A percentile compares a stretch with the other conserved stretches of the same genome.
Conservation (phyloP, 345 rosid genomes). For the Acer yangbiense region DNA sequence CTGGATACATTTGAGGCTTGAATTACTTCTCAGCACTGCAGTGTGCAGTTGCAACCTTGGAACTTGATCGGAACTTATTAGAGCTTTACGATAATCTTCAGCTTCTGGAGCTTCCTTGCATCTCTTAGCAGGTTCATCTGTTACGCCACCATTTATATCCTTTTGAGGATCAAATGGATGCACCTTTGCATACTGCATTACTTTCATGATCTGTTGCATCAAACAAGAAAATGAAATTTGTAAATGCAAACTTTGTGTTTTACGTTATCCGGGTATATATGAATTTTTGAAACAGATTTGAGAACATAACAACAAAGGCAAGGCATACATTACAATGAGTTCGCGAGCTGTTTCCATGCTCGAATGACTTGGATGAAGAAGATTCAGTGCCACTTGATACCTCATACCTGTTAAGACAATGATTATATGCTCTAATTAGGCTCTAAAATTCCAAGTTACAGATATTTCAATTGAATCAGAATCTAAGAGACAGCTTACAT, state of each 20-base stretch:
- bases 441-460: background rate
- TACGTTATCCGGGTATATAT: background rate
- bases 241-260: background rate
- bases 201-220: constrained; percentile 14
- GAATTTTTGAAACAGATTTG: background rate
- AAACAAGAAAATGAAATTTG: constrained; percentile 2
- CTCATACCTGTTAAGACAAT: constrained; percentile 36
- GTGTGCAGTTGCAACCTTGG: constrained; percentile 19
- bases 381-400: constrained; percentile 23
- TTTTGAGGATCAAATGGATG: constrained; percentile 42
- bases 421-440: background rate
- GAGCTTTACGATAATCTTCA: constrained; percentile 16
- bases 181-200: constrained; percentile 49
- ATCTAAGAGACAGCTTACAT: constrained; percentile 22
- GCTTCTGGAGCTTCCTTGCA: constrained; percentile 21
- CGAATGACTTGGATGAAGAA: constrained; percentile 22
- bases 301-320: background rate
- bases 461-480: background rate
- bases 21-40: constrained; percentile 26
- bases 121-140: constrained; percentile 1
- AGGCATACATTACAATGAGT: constrained; percentile 34
- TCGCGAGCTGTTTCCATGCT: constrained; percentile 23
- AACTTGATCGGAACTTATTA: constrained; percentile 28
- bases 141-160: constrained; percentile 21
- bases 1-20: constrained; percentile 47